Conservation (phyloP, 768 basidiomycete species). For the Mycena kentingensis region DNA sequence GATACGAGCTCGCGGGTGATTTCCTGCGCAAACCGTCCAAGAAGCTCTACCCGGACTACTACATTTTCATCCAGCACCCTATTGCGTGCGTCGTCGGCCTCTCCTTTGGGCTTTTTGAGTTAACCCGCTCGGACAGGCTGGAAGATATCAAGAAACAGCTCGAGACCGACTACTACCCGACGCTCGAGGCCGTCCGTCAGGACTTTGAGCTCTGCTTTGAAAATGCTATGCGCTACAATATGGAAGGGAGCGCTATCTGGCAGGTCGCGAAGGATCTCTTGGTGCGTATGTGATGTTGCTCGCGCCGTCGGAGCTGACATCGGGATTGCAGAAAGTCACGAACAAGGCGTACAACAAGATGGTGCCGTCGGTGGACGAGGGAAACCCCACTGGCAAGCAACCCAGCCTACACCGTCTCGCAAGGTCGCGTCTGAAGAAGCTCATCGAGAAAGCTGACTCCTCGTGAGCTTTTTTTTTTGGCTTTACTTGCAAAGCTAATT, state of each 20-base stretch:
- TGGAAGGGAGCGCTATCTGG: slow-evolving; percentile 77
- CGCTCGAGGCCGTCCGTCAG: slow-evolving; percentile 64
- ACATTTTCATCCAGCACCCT: slow-evolving; percentile 73
- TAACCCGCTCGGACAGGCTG: slow-evolving; percentile 32
- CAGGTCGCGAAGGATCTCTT: slow-evolving; percentile 80
- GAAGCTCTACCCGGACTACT: slow-evolving; percentile 85
- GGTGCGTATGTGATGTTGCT: slow-evolving; percentile 46
- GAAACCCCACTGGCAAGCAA: slow-evolving; percentile 45
- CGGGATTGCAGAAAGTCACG: slow-evolving; percentile 45
- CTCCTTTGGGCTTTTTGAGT: no score
- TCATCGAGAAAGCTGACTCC: slow-evolving; percentile 72
- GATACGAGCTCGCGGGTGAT: slow-evolving; percentile 59
- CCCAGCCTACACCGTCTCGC: slow-evolving; percentile 68
- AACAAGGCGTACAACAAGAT: slow-evolving; percentile 52
- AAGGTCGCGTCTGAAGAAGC: slow-evolving; percentile 69
- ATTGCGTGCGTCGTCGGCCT: slow-evolving; percentile 51
- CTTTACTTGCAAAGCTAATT: not conserved
- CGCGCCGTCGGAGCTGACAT: slow-evolving; percentile 5
- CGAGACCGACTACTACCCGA: slow-evolving; percentile 57
- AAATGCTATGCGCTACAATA: slow-evolving; percentile 83
- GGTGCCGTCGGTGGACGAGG: slow-evolving; percentile 43
- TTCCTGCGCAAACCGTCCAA: slow-evolving; percentile 74
- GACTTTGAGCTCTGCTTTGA: slow-evolving; percentile 79
- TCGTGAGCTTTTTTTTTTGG: slow-evolving; percentile 46
- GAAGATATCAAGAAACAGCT: slow-evolving; percentile 87